Evolutionary conservation across 2,329 filamentous ascomycete genomes (phyloP).

Genomic region (Botryotinia globosa): DNA sequence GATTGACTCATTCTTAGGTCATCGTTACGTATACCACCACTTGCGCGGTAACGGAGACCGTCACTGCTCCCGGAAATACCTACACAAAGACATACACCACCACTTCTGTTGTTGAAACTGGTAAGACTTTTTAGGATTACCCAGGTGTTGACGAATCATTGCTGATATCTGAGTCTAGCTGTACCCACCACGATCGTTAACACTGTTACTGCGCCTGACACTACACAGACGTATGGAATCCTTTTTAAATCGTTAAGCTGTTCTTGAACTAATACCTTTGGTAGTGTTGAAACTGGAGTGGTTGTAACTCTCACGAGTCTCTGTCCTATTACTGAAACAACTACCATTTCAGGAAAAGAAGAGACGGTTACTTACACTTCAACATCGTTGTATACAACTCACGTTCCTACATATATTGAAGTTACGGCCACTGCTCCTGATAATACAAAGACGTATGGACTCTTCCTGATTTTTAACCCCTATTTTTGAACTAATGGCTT

Average conservation of each 20-base stretch:
- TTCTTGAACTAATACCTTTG: neutral
- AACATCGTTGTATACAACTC: constrained; percentile 2
- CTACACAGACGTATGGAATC: neutral
- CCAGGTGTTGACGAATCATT: neutral
- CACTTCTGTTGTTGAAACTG: constrained; percentile 41
- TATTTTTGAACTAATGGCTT: neutral
- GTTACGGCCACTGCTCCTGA: constrained; percentile 13
- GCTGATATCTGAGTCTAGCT: constrained; percentile 14
- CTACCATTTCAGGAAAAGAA: neutral
- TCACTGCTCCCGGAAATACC: constrained; percentile 36
- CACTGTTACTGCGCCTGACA: constrained; percentile 12
- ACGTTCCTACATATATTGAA: constrained; percentile 3
- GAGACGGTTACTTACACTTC: constrained; percentile 13
- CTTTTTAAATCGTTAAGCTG: neutral
- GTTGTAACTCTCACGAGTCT: constrained; percentile 5
- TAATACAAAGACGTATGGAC: neutral
- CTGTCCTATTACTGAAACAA: constrained; percentile 39
- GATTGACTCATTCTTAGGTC: constrained; percentile 16
- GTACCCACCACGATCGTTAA: constrained; percentile 24
- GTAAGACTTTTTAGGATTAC: constrained; percentile 22
- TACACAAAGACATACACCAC: constrained; percentile 45
- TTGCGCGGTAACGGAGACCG: neutral
- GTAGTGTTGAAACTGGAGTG: constrained; percentile 13
- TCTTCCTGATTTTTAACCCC: neutral
- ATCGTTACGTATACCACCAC: constrained; percentile 20